Conservation (phyloP, 208 protist genomes). For the Phytomonas serpens region DNA sequence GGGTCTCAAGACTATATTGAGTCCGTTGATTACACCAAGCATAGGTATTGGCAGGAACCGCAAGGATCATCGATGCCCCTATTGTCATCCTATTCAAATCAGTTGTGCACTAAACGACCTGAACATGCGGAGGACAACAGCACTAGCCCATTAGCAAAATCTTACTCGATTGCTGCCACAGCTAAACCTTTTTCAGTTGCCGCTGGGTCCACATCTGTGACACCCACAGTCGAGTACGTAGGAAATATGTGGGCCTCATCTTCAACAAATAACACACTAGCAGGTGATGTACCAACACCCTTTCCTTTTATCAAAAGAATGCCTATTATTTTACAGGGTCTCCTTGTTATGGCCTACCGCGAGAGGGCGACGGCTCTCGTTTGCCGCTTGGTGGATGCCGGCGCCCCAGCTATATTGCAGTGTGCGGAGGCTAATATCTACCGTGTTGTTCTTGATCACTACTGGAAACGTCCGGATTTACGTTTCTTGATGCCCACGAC, state of each 20-base stretch:
- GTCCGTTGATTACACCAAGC: background rate
- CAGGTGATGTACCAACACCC: background rate
- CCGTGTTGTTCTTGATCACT: constrained; percentile 58
- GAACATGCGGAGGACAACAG: background rate
- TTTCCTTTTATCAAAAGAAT: constrained; percentile 67
- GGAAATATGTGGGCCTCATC: constrained; percentile 13
- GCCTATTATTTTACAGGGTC: constrained; percentile 70
- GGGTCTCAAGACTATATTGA: background rate
- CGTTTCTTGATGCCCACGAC: constrained; percentile 68
- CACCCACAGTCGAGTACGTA: constrained; percentile 11
- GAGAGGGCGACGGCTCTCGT: constrained; percentile 67
- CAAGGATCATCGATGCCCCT: background rate
- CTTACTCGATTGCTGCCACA: background rate
- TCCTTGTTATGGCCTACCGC: constrained; percentile 66
- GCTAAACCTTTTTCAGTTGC: constrained; percentile 2
- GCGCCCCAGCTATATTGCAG: constrained; percentile 53
- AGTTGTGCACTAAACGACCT: background rate
- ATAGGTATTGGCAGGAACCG: background rate
- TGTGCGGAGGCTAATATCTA: constrained; percentile 79
- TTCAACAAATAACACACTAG: background rate
- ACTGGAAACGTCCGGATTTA: constrained; percentile 68
- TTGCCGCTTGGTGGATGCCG: constrained; percentile 76
- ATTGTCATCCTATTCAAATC: background rate
- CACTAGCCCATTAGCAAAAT: background rate
- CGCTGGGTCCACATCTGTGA: background rate